These are phyloP conservation scores for Yamadazyma siamensis DNA, from an alignment of 1,139 yeast species.

Conservation along the genomic window DNA sequence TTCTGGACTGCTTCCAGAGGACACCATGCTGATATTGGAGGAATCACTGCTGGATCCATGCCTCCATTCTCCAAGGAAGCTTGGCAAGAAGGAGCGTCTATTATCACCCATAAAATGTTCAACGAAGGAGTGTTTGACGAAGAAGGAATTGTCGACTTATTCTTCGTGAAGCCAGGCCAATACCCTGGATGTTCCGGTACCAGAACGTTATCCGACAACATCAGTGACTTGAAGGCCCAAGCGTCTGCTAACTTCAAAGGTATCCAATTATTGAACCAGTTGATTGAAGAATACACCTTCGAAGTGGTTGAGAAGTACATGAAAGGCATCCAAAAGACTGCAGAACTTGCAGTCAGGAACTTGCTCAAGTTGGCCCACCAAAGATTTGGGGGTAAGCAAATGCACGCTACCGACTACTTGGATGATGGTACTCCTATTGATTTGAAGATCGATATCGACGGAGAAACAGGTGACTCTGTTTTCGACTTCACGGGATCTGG, in stretches of 20 bases:
- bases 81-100: constrained; percentile 44
- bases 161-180: constrained; percentile 42
- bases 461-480: constrained; percentile 33
- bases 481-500: constrained; percentile 44
- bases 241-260: constrained; percentile 44
- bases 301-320: constrained; percentile 38
- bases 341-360: constrained; percentile 39
- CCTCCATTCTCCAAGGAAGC: constrained; percentile 45
- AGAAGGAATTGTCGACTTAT: constrained; percentile 33
- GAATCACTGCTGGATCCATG: constrained; percentile 46
- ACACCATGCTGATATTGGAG: constrained; percentile 48
- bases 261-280: constrained; percentile 27
- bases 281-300: constrained; percentile 30
- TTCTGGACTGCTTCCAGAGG: constrained; percentile 49
- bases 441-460: constrained; percentile 31
- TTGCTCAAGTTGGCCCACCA: constrained; percentile 32
- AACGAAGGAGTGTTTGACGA: constrained; percentile 38
- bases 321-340: constrained; percentile 43
- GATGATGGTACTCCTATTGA: constrained; percentile 46
- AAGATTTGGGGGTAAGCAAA: constrained; percentile 34
- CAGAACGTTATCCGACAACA: constrained; percentile 37
- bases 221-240: constrained; percentile 44
- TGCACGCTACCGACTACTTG: constrained; percentile 37
- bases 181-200: constrained; percentile 46
- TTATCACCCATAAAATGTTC: constrained; percentile 37